Evolutionary conservation across 2,329 filamentous ascomycete genomes (phyloP), one percentile per base, ranked within the genome.

Genomic region (Alternaria incomplexa): DNA sequence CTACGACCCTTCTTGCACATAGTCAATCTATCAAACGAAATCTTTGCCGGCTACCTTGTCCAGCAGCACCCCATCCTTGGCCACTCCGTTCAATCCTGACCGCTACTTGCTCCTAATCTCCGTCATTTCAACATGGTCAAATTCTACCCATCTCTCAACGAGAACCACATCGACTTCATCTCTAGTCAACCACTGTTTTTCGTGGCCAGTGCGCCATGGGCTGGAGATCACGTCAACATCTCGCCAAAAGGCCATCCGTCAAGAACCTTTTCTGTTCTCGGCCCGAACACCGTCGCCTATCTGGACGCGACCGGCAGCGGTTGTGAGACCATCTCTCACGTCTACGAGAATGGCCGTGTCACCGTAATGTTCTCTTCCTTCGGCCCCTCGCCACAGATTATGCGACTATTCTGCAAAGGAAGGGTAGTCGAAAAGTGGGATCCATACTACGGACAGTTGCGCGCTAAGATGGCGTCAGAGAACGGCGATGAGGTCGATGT

Each of bases 351-450:
- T 71, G 90, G 89, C 28, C 86, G 92, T 15, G 85, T 91, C 17
- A 93, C 90, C 6, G 81, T 94, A 73, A 89, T 93, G 85, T 93
- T 93, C 80, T 90, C 86, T 76, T 89, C 87, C 22, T 91, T 91
- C 66, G 87, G 85, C 1, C 68, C 81, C 5, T 74, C 81, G 0
- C 89, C 90, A 15, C 83, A 88, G 58, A 91, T 92, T 71, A 75
- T 91, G 76, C 82, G 90, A 6, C 82, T 91, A 53, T 91, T 90
- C 75, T 90, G 89, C 74, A 83, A 73, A 9, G 86, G 86, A 5
- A 77, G 74, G 6, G 85, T 91, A 8, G 79, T 91, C 4, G 89
- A 92, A 77, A 87, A 84, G 78, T 85, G 87, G 64, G 81, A 85
- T 11, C 79, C 82, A 1, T 79, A 78, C 13, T 79, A 76, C 56